Evolutionary conservation across 345 rosid genomes (phyloP), one percentile per base, ranked within the genome.

Genomic region (Populus euphratica): DNA sequence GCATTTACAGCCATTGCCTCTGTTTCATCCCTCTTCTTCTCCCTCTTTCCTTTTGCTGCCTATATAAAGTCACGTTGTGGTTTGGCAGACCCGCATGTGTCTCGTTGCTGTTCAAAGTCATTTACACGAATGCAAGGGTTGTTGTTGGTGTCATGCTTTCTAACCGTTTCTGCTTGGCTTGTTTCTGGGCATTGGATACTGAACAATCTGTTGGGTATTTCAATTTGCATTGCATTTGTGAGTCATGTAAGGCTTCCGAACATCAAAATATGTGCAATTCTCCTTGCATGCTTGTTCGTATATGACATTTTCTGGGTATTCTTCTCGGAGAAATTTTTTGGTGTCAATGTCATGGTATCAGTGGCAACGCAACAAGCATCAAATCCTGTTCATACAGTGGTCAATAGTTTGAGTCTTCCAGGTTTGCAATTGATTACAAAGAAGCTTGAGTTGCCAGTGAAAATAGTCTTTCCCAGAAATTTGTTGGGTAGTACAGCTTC

Each of bases 231-330:
- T 29, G 99, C 98, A 5, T 96, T 96, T 77, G 97, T 96, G 73
- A 92, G 99, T 86, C 98, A 96, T 81, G 96, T 96, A 54, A 94
- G 98, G 31, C 96, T 93, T 72, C 99, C 98, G 1, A 96, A 96
- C 82, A 90, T 96, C 89, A 93, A 92, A 84, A 86, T 93, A 79
- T 96, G 98, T 47, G 92, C 98, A 6, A 89, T 92, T 87, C 97
- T 96, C 23, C 92, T 96, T 4, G 87, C 81, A 44, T 93, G 98
- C 77, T 85, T 96, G 83, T 96, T 96, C 69, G 91, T 93, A 25
- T 93, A 96, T 73, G 99, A 96, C 85, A 93, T 96, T 68, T 96
- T 96, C 84, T 96, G 99, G 99, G 99, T 96, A 76, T 96, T 96
- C 90, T 96, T 89, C 88, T 93, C 99, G 23, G 98, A 96, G 88